Conservation (phyloP, 1,284 basidiomycete species). For the Trametes versicolor region DNA sequence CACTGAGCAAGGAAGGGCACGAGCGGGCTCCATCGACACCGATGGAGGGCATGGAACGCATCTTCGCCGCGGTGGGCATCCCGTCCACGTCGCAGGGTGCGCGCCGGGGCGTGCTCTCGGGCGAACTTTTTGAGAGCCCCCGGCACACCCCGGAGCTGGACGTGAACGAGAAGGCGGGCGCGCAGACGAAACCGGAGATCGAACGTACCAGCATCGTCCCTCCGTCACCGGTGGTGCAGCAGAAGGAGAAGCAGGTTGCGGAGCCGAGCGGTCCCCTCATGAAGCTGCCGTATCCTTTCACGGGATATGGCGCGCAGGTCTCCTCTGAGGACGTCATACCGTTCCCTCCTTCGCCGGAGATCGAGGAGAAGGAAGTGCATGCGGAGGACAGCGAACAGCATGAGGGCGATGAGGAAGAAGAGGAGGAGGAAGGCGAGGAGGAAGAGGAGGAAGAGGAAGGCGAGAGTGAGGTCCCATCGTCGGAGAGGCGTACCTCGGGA, state of each 20-base stretch:
- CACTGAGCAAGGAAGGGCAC: slow-evolving; percentile 47
- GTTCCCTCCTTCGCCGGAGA: slow-evolving; percentile 71
- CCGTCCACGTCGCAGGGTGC: slow-evolving; percentile 59
- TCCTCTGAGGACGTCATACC: slow-evolving; percentile 71
- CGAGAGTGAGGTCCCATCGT: slow-evolving; percentile 58
- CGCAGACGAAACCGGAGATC: slow-evolving; percentile 39
- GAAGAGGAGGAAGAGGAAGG: slow-evolving; percentile 51
- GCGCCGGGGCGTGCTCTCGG: slow-evolving; percentile 63
- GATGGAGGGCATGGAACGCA: slow-evolving; percentile 70
- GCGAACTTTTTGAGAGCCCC: slow-evolving; percentile 69
- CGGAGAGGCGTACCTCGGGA: slow-evolving; percentile 67
- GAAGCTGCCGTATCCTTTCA: slow-evolving; percentile 70
- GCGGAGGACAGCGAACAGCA: slow-evolving; percentile 41
- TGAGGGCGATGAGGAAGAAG: slow-evolving; percentile 39
- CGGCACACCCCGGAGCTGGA: slow-evolving; percentile 36
- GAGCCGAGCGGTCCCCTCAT: slow-evolving; percentile 42
- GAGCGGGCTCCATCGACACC: slow-evolving; percentile 41
- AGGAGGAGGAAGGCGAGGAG: slow-evolving; percentile 40
- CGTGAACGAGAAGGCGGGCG: slow-evolving; percentile 37
- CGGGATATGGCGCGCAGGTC: slow-evolving; percentile 60
- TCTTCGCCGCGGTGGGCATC: slow-evolving; percentile 76
- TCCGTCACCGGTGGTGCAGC: slow-evolving; percentile 35
- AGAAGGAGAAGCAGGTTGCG: slow-evolving; percentile 39
- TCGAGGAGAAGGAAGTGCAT: slow-evolving; percentile 37
- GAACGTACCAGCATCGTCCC: slow-evolving; percentile 55